Evolutionary conservation across 306 rosid species (phyloP), one percentile per base, ranked within the genome.

Genomic region (Acacia confusa): DNA sequence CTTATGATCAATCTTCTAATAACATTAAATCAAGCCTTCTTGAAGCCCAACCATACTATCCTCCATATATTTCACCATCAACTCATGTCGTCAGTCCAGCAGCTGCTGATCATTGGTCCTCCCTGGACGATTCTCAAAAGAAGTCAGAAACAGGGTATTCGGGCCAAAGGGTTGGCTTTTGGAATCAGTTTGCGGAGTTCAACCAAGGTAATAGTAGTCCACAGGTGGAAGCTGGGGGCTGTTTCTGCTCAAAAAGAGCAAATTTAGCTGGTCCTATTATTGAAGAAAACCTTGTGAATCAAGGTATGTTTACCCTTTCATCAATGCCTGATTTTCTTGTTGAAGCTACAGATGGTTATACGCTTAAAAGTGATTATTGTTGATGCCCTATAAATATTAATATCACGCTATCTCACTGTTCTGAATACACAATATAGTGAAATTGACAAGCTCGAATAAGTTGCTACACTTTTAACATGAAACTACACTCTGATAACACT

Each of bases 161-260:
- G 47, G 78, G 81, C 38, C 86, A 68, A 38, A 75, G 83, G 85
- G 82, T 68, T 82, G 83, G 77, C 74, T 66, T 66, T 50, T 87
- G 91, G 91, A 83, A 77, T 82, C 89, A 85, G 81, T 80, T 79
- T 68, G 32, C 78, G 14, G 94, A 87, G 22, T 83, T 88, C 75
- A 82, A 85, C 60, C 86, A 74, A 75, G 85, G 80, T 55, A 87
- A 89, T 48, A 87, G 87, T 41, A 75, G 84, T 44, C 81, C 85
- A 45, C 84, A 27, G 74, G 78, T 80, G 52, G 86, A 84, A 50
- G 57, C 43, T 84, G 86, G 83, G 85, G 87, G 83, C 69, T 45
- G 86, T 82, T 83, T 82, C 63, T 48, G 75, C 61, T 69, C 88
- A 50, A 90, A 79, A 77, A 88, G 76, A 50, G 32, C 78, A 11